phyloP scores from a whole-genome alignment of 768 basidiomycete species.

The Porpolomopsis calyptriformis region DNA sequence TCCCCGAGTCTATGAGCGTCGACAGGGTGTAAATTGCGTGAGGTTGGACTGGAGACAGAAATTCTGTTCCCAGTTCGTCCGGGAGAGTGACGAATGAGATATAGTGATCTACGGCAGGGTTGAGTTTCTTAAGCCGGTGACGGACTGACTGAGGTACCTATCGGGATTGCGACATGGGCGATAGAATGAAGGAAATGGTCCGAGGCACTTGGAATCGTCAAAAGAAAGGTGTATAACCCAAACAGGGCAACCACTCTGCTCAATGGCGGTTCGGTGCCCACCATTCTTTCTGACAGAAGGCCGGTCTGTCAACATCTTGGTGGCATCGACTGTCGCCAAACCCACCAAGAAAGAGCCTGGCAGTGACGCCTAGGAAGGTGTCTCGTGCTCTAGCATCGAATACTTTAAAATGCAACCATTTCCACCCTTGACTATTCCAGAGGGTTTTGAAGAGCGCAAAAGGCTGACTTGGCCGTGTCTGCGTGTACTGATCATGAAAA shows the following conservation, averaged over 20 bases:
- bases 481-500: conserved; percentile 41
- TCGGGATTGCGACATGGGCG: conserved; percentile 50
- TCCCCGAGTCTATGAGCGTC: conserved; percentile 33
- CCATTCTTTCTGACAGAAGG: conserved; percentile 41
- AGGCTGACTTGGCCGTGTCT: conserved; percentile 29
- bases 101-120: conserved; percentile 41
- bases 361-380: conserved; percentile 45
- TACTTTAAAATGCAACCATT: conserved; percentile 64
- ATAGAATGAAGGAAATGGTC: conserved; percentile 39
- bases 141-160: conserved; percentile 33
- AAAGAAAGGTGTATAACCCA: conserved; percentile 58
- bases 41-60: conserved; percentile 37
- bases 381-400: conserved; percentile 60
- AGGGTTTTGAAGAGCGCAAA: conserved; percentile 62
- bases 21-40: conserved; percentile 41
- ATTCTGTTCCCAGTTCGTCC: conserved; percentile 27
- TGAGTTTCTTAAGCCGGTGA: conserved; percentile 1
- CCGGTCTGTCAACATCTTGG: not conserved
- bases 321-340: not conserved
- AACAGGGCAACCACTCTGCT: conserved; percentile 54
- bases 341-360: conserved; percentile 61
- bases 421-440: conserved; percentile 63
- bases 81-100: conserved; percentile 40
- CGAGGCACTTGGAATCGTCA: conserved; percentile 51
- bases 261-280: conserved; percentile 39